These are phyloP conservation scores for Phytophthora sp. DNA, from an alignment of 352 stramenopile genomes.

Conservation along the genomic window DNA sequence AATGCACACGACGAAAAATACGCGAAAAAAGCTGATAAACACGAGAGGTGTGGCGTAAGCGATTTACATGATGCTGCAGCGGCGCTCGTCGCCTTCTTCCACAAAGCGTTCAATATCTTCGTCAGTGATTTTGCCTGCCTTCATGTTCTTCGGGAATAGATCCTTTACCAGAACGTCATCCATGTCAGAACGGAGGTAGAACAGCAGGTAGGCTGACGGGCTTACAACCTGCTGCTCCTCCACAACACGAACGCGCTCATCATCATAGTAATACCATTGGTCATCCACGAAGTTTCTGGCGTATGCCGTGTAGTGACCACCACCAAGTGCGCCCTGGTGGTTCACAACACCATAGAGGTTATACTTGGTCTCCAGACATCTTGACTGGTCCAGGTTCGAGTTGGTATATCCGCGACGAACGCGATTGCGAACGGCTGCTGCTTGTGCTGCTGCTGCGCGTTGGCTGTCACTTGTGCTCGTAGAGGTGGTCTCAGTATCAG, in stretches of 20 bases:
- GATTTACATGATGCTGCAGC: slow-evolving; percentile 87
- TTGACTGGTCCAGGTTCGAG: slow-evolving; percentile 88
- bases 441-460: slow-evolving; percentile 27
- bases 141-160: slow-evolving; percentile 88
- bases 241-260: slow-evolving; percentile 86
- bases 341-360: slow-evolving; percentile 91
- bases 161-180: slow-evolving; percentile 81
- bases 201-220: slow-evolving; percentile 91
- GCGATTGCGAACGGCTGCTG: slow-evolving; percentile 61
- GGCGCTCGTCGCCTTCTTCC: slow-evolving; percentile 79
- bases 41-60: background rate
- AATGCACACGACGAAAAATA: slow-evolving; percentile 20
- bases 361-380: slow-evolving; percentile 88
- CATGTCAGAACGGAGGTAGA: slow-evolving; percentile 92
- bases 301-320: slow-evolving; percentile 89
- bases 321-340: slow-evolving; percentile 86
- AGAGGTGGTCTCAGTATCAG: slow-evolving; percentile 13
- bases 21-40: slow-evolving; percentile 14
- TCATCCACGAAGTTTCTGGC: slow-evolving; percentile 90
- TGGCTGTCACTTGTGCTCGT: slow-evolving; percentile 30
- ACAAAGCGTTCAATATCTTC: slow-evolving; percentile 91
- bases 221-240: slow-evolving; percentile 88
- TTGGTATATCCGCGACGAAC: slow-evolving; percentile 87
- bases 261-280: slow-evolving; percentile 92
- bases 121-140: slow-evolving; percentile 85